These are phyloP conservation scores for Phytophthora fragariae DNA, from an alignment of 352 stramenopile species.

Conservation along the genomic window DNA sequence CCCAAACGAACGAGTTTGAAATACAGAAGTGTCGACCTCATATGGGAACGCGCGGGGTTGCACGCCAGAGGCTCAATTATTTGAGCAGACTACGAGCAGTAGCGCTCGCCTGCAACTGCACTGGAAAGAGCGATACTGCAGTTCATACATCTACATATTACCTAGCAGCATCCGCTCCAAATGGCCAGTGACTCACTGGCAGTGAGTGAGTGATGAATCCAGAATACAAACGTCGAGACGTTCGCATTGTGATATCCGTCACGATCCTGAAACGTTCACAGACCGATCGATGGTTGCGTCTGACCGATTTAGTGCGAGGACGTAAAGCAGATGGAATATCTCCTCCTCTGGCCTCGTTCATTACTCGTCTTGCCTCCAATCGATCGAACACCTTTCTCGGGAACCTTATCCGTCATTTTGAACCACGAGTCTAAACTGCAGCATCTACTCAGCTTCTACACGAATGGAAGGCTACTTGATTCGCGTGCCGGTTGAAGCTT, in stretches of 20 bases:
- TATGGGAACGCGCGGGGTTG: neutral
- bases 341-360: constrained; percentile 21
- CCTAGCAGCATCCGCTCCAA: neutral
- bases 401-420: constrained; percentile 14
- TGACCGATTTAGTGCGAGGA: constrained; percentile 31
- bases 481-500: constrained; percentile 50
- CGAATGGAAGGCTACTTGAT: constrained; percentile 82
- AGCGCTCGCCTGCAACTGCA: neutral
- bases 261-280: constrained; percentile 25
- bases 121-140: neutral
- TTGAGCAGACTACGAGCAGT: neutral
- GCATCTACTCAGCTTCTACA: neutral
- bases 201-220: constrained; percentile 4
- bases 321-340: constrained; percentile 15
- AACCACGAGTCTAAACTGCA: constrained; percentile 1
- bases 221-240: constrained; percentile 2
- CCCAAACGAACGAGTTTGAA: constrained; percentile 1
- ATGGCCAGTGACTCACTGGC: neutral
- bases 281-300: constrained; percentile 9
- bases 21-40: neutral
- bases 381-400: neutral
- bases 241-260: constrained; percentile 23
- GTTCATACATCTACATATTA: neutral
- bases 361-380: constrained; percentile 18
- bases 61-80: neutral